Conservation (phyloP, 140 eudicot genomes). For the Bidens hawaiensis region DNA sequence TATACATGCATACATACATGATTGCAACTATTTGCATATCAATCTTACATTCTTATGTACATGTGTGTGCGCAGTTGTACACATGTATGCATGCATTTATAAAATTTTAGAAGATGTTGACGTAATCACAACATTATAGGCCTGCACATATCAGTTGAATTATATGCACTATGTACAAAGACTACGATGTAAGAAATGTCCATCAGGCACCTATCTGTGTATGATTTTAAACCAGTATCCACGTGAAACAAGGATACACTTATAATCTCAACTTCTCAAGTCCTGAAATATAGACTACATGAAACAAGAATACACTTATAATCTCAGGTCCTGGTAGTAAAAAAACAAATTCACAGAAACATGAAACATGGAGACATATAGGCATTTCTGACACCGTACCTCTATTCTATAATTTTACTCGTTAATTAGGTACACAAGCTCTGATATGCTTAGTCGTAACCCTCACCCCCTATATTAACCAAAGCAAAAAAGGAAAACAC, state of each 20-base stretch:
- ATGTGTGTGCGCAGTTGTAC: neutral
- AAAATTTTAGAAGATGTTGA: neutral
- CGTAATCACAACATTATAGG: neutral
- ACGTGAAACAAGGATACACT: no score
- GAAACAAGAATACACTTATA: no score
- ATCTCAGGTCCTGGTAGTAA: neutral
- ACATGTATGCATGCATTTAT: neutral
- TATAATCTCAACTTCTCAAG: neutral
- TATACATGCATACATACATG: neutral
- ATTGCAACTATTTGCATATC: neutral
- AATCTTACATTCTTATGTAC: neutral
- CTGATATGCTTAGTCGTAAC: neutral
- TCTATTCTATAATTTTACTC: neutral
- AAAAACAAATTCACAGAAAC: neutral
- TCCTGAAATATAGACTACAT: constrained; percentile 3
- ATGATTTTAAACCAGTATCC: neutral
- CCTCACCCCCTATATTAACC: neutral
- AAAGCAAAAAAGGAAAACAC: neutral
- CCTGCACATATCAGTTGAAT: neutral
- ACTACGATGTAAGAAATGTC: neutral
- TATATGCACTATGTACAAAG: neutral
- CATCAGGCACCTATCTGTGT: neutral
- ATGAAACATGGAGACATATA: neutral
- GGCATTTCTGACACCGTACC: neutral
- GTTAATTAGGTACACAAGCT: neutral